Evolutionary conservation across 371 early-diverging fungal genomes (phyloP), one percentile per base, ranked within the genome.

Genomic region (Lichtheimia ramosa): DNA sequence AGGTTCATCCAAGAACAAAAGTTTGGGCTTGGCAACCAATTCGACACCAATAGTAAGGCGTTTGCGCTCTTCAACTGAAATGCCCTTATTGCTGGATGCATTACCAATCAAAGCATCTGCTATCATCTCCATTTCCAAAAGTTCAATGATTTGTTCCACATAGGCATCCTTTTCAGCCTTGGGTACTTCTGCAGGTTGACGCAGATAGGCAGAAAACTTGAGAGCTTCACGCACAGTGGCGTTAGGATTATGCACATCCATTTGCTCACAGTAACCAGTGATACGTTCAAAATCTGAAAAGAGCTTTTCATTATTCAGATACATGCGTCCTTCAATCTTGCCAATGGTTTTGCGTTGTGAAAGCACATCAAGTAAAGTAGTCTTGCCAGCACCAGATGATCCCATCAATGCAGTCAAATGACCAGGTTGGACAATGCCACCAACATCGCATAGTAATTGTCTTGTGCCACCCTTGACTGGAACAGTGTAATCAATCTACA

Each of bases 1-100:
- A 7, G 92, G 91, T 69, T 93, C 94, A 68, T 93, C 94, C 56
- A 93, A 73, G 74, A 92, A 91, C 48, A 92, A 71, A n/a, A 92
- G 74, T 41, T 77, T 71, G 20, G 91, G 90, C 64, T 82, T 83
- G 43, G 86, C 83, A 7, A 92, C 85, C n/a, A 92, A 77, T 67
- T 90, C 90, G 55, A 71, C 62, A 13, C 77, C 90, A 34, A 89
- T 88, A 15, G 81, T 78, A 42, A 86, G 78, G 24, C 88, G 82
- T 62, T 84, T 82, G 58, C 82, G 77, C 68, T 87, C 86, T 51
- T 86, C 87, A 18, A 85, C 74, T 39, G 77, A 76, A 8, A 84
- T 75, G 49, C 85, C 85, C 56, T 69, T 63, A 46, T 65, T 65
- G 13, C 46, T 15, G n/a, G 56, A 74, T 5, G 73, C 71, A 2